These are phyloP conservation scores for Thelonectria olida DNA, from an alignment of 2,329 filamentous ascomycete species.

Conservation along the genomic window DNA sequence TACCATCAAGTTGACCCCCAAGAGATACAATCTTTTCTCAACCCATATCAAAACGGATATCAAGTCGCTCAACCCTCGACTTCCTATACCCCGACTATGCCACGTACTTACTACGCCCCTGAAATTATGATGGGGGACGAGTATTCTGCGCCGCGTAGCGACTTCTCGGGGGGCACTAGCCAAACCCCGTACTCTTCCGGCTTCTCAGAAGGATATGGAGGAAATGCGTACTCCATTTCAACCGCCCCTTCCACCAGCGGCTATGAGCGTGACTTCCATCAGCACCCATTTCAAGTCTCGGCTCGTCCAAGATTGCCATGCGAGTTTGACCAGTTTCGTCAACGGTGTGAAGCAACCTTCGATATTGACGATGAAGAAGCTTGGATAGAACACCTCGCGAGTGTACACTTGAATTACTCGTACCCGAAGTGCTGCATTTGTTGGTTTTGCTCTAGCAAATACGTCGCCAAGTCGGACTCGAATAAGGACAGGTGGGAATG, in stretches of 20 bases:
- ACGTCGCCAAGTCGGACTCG: constrained; percentile 32
- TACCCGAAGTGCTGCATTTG: constrained; percentile 54
- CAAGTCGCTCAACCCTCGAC: background rate
- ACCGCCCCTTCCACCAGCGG: constrained; percentile 36
- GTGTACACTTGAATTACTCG: constrained; percentile 45
- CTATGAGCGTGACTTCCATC: constrained; percentile 18
- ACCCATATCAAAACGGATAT: background rate
- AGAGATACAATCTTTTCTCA: background rate
- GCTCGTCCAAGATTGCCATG: constrained; percentile 41
- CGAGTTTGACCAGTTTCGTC: constrained; percentile 54
- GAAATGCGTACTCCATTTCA: constrained; percentile 27
- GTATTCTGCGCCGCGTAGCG: constrained; percentile 11
- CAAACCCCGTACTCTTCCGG: constrained; percentile 21
- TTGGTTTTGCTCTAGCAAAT: constrained; percentile 59
- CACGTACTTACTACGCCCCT: background rate
- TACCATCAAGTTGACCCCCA: background rate
- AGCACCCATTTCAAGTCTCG: constrained; percentile 17
- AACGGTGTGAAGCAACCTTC: constrained; percentile 51
- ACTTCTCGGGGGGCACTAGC: constrained; percentile 24
- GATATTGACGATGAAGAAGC: constrained; percentile 44
- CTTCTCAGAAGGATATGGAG: constrained; percentile 14
- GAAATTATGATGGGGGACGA: background rate
- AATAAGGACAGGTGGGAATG: constrained; percentile 27
- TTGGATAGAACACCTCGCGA: constrained; percentile 59
- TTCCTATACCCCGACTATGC: background rate